These are phyloP conservation scores for Eucalyptus pauciflora DNA, from an alignment of 345 rosid genomes.

Conservation along the genomic window DNA sequence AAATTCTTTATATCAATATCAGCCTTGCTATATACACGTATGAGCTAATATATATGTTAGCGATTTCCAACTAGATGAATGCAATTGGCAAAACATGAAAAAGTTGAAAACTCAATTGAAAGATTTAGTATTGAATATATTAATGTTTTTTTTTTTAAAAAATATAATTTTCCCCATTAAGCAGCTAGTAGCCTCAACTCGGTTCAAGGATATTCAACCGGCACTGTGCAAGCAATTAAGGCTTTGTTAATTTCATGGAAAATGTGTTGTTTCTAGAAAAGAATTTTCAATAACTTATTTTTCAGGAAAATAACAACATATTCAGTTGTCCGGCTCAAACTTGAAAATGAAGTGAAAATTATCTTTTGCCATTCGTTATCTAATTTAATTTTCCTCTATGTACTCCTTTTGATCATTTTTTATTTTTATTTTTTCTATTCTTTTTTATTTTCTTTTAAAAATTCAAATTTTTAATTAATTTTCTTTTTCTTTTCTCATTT, in stretches of 20 bases:
- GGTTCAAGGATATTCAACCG: neutral
- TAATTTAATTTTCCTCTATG: neutral
- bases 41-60: no score
- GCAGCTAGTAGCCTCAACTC: neutral
- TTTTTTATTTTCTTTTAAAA: no score
- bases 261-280: neutral
- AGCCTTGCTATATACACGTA: accelerated
- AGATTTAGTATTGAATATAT: no score
- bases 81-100: neutral
- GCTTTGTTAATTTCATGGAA: neutral
- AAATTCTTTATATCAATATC: no score
- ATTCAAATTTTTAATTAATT: no score
- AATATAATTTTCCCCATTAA: neutral
- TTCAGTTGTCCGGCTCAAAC: accelerated
- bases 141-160: no score
- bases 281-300: no score
- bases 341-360: no score
- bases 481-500: no score
- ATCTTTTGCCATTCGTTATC: no score
- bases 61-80: neutral
- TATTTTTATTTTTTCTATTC: no score
- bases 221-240: neutral
- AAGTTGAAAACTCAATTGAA: no score
- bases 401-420: neutral
- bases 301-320: neutral